Base-by-base conservation (phyloP, 257 asterid genomes). In the Nicotiana undulata region DNA sequence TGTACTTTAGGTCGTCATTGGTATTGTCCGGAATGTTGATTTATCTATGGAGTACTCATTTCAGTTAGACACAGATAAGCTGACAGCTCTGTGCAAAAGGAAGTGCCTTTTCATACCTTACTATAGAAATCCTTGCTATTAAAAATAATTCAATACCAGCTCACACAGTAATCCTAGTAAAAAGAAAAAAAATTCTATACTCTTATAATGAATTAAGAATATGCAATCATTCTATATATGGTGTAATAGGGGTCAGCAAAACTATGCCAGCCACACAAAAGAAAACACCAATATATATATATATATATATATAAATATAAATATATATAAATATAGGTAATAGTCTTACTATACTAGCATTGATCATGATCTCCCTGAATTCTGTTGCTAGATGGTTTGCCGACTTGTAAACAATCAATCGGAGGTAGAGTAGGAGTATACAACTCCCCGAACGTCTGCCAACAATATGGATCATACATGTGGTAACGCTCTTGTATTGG, bases 391-490 rank as follows among this genome's bases (percentile, higher is more conserved):
- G 96, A 52, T 24, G 98, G 99, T 85, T 90, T 94, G 1, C 98
- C 97, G 1, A 86, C 46, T 66, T 82, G 90, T 26, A 96, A 56
- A 61, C 99, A 96, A n/a, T 81, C 78, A 5, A 96, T 84, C 0
- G 98, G 97, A 61, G 99, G 99, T 15, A 88, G 52, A 0, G 98
- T 84, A 0, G 98, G 97, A 53, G 99, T 63, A 40, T 80, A 88
- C n/a, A 92, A 85, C 83, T 92, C 91, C 4, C 99, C 99, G 56
- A 86, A 96, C 0, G 97, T 81, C 82, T 91, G 89, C 99, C 99
- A 96, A 79, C 99, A 96, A 12, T 51, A 96, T 24, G 99, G 98
- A 32, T 94, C 97, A 8, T 94, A 94, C 94, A 96, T 83, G 58
- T 90, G 98, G 81, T 94, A 91, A 9, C 78, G 68, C 34, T 92